phyloP scores from a whole-genome alignment of 306 rosid species.

The Prunus mongolica region DNA sequence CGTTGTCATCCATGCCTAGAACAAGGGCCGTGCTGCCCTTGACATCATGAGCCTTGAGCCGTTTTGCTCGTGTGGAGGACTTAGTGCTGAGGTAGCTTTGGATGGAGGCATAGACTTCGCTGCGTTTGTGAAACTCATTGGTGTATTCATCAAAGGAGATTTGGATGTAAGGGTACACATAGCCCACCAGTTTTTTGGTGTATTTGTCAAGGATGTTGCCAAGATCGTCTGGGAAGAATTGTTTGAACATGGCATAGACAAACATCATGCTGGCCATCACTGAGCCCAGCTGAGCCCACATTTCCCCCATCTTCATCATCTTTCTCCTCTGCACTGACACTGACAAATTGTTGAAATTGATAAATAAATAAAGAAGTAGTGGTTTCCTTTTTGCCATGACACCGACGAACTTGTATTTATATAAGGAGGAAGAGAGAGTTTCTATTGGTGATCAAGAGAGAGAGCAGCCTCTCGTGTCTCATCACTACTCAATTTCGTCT shows the following conservation, averaged over 20 bases:
- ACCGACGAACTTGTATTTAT: not conserved
- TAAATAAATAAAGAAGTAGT: too few relatives aligned
- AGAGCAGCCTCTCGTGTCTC: not conserved
- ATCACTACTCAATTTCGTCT: not conserved
- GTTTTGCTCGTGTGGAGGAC: slow-evolving; percentile 30
- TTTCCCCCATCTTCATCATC: slow-evolving; percentile 10
- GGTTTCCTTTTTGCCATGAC: too few relatives aligned
- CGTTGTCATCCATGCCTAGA: slow-evolving; percentile 46
- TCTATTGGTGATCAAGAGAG: not conserved
- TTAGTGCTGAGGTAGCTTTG: slow-evolving; percentile 37
- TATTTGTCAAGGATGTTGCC: slow-evolving; percentile 14
- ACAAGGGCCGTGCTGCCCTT: slow-evolving; percentile 32
- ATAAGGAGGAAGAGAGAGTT: not conserved
- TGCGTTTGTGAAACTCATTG: slow-evolving; percentile 21
- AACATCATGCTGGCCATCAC: slow-evolving; percentile 33
- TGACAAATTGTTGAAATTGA: too few relatives aligned
- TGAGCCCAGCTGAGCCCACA: slow-evolving; percentile 35
- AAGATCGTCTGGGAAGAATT: slow-evolving; percentile 28
- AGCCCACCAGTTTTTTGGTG: not conserved
- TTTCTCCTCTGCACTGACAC: not conserved
- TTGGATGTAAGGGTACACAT: slow-evolving; percentile 39
- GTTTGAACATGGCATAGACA: slow-evolving; percentile 19
- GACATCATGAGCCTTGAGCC: slow-evolving; percentile 45
- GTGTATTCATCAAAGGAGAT: slow-evolving; percentile 43
- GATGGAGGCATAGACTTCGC: slow-evolving; percentile 36